Conservation (phyloP, 371 early-diverging fungal genomes). For the Choanephora cucurbitarum region DNA sequence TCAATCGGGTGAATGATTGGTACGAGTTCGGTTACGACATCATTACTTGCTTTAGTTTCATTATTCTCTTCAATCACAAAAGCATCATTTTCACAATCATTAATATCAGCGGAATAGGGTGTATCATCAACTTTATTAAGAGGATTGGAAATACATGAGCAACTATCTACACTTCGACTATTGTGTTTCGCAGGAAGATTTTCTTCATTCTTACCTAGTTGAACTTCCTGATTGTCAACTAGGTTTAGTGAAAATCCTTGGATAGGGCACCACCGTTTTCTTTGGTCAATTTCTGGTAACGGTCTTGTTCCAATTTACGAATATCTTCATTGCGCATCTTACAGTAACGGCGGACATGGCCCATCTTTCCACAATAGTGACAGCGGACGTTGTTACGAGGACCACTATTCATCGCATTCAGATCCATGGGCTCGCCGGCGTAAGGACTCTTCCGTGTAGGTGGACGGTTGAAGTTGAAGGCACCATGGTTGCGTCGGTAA, state of each 20-base stretch:
- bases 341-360: constrained; percentile 4
- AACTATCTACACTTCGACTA: too few species aligned
- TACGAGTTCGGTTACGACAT: background rate
- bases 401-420: too few species aligned
- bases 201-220: background rate
- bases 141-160: too few species aligned
- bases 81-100: background rate
- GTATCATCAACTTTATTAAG: background rate
- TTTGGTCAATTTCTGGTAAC: background rate
- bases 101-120: background rate
- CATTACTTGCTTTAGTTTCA: background rate
- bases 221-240: too few species aligned
- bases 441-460: background rate
- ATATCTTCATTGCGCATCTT: background rate
- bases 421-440: too few species aligned
- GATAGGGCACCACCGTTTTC: too few species aligned
- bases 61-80: too few species aligned
- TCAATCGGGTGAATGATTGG: background rate
- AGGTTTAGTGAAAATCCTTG: constrained; percentile 8
- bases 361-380: constrained; percentile 10
- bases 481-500: too few species aligned
- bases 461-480: background rate
- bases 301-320: constrained; percentile 3
- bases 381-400: too few species aligned
- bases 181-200: background rate